These are phyloP conservation scores for Pelargonium citronellum DNA, from an alignment of 441 rosid species.

Conservation along the genomic window DNA sequence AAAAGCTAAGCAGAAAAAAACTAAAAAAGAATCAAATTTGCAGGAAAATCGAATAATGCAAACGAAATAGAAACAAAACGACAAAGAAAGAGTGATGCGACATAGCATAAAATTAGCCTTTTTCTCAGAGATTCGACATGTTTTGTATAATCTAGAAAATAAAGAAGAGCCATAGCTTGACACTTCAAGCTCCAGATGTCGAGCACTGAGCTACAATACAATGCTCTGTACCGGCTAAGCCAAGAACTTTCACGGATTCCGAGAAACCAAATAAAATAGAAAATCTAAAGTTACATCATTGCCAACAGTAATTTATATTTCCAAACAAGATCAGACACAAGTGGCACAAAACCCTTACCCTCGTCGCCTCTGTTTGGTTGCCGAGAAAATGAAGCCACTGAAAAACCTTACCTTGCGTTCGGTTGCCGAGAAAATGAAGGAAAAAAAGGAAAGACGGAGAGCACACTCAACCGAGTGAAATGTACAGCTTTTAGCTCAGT, in stretches of 20 bases:
- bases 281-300: conserved; percentile 27
- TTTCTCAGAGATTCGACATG: conserved; percentile 29
- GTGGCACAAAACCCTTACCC: not conserved
- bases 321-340: conserved; percentile 7
- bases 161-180: conserved; percentile 13
- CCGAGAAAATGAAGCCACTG: not conserved
- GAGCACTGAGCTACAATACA: conserved; percentile 19
- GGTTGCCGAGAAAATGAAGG: conserved; percentile 4
- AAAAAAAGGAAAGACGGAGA: not conserved
- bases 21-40: not conserved
- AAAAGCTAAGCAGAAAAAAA: not conserved
- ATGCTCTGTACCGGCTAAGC: not conserved
- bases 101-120: not conserved
- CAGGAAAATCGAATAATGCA: conserved; percentile 10
- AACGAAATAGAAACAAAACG: not conserved
- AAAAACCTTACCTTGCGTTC: not conserved
- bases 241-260: not conserved
- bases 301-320: conserved; percentile 5
- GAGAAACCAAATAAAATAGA: not conserved
- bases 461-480: not conserved
- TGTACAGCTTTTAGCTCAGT: conserved; percentile 1
- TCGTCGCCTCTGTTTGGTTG: conserved; percentile 3
- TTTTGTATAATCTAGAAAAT: conserved; percentile 8
- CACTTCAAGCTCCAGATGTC: conserved; percentile 28
- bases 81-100: conserved; percentile 14